Evolutionary conservation across 345 rosid genomes (phyloP).

Genomic region (Populus tremula): DNA sequence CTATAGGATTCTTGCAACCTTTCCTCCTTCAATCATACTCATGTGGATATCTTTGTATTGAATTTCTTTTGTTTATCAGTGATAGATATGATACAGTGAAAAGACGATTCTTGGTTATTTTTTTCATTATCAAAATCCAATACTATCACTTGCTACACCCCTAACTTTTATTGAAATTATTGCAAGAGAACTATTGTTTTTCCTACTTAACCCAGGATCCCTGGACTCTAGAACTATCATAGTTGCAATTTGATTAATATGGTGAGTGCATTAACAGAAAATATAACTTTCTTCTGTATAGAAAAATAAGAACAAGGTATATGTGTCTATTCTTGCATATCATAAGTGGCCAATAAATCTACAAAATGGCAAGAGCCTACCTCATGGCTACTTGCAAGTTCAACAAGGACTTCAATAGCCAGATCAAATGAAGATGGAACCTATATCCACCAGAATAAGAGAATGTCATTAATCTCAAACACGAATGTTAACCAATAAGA

Average conservation of each 20-base stretch:
- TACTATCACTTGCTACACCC: no score
- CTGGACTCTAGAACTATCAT: no score
- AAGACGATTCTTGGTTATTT: no score
- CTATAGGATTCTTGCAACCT: no score
- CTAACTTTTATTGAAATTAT: no score
- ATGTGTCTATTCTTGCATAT: not conserved
- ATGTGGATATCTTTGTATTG: no score
- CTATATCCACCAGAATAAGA: slow-evolving; percentile 36
- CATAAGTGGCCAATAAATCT: slow-evolving; percentile 4
- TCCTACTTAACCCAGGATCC: no score
- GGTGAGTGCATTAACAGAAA: not conserved
- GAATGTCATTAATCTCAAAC: slow-evolving; percentile 9
- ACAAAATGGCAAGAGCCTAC: slow-evolving; percentile 35
- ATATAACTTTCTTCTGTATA: not conserved
- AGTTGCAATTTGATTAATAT: not conserved
- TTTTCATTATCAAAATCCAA: no score
- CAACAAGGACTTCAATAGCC: slow-evolving; percentile 88
- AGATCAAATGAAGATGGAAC: slow-evolving; percentile 74
- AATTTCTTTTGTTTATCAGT: no score
- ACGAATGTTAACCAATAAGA: slow-evolving; percentile 3
- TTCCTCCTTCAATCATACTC: no score
- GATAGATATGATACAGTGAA: no score
- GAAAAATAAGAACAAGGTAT: not conserved
- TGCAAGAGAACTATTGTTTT: no score
- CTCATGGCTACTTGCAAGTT: slow-evolving; percentile 84